phyloP scores from a whole-genome alignment of 495 filamentous ascomycete species.

The Aspergillus nidulans region DNA sequence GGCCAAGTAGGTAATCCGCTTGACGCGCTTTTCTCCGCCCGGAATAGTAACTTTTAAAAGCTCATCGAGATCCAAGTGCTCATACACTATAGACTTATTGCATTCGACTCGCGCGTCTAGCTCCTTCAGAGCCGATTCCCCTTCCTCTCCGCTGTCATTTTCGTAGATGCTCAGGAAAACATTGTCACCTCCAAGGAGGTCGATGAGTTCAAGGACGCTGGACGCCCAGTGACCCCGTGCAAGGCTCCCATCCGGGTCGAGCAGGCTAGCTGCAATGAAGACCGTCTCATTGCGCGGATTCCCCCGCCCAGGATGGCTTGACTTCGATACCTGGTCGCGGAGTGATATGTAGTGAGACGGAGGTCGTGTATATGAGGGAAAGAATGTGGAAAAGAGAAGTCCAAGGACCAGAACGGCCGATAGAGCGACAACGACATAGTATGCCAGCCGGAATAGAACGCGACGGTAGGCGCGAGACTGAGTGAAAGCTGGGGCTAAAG shows the following conservation, averaged over 20 bases:
- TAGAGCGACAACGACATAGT: not conserved
- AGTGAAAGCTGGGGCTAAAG: not conserved
- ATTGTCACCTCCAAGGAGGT: conserved; percentile 50
- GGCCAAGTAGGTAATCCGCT: conserved; percentile 69
- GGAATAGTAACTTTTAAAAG: conserved; percentile 57
- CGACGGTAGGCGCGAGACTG: not conserved
- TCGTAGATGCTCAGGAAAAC: conserved; percentile 59
- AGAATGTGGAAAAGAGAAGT: not conserved
- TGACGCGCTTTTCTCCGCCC: conserved; percentile 55
- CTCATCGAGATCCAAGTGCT: conserved; percentile 45
- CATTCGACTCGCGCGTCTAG: conserved; percentile 43
- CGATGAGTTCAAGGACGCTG: conserved; percentile 53
- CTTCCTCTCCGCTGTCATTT: conserved; percentile 50
- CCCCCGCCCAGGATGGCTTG: not conserved
- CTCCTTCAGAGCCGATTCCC: conserved; percentile 35
- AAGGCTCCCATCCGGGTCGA: not conserved
- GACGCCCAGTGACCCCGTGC: conserved; percentile 1
- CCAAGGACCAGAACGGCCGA: not conserved
- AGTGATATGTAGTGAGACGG: conserved; percentile 4
- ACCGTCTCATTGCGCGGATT: conserved; percentile 9
- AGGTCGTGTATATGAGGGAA: conserved; percentile 3
- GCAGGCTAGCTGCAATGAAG: conserved; percentile 6
- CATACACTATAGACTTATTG: conserved; percentile 48
- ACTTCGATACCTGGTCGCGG: not conserved
- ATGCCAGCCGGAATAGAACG: not conserved